Evolutionary conservation across 345 rosid genomes (phyloP).

Genomic region (Eucalyptus polyanthemos): DNA sequence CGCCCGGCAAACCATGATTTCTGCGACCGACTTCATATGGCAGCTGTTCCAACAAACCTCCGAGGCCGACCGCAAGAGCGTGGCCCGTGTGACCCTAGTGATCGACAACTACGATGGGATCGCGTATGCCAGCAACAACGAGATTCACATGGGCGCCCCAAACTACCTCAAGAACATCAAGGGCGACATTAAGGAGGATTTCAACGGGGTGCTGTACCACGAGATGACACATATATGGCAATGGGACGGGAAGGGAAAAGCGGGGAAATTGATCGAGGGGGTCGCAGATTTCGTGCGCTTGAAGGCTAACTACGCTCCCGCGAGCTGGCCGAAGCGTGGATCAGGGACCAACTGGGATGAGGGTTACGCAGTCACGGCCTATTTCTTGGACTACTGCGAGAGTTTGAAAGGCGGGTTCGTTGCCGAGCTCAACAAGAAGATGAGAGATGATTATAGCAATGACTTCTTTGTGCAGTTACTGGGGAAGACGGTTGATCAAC

Average conservation of each 20-base stretch:
- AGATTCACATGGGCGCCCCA: slow-evolving; percentile 14
- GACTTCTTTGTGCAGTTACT: slow-evolving; percentile 37
- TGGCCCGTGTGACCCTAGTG: not conserved
- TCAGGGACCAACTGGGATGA: slow-evolving; percentile 57
- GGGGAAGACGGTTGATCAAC: slow-evolving; percentile 48
- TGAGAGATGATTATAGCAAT: slow-evolving; percentile 36
- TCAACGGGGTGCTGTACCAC: not conserved
- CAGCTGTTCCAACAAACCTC: not conserved
- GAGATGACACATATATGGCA: not conserved
- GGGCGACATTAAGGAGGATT: not conserved
- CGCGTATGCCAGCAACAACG: not conserved
- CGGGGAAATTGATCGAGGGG: not conserved
- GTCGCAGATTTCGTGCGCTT: not conserved
- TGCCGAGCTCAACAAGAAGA: slow-evolving; percentile 55
- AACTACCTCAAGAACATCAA: not conserved
- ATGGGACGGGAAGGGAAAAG: not conserved
- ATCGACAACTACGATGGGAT: not conserved
- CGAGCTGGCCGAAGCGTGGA: slow-evolving; percentile 52
- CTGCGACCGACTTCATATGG: not conserved
- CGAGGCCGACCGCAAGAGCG: not conserved
- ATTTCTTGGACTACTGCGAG: slow-evolving; percentile 58
- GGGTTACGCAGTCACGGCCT: slow-evolving; percentile 60
- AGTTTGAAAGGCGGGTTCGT: slow-evolving; percentile 43
- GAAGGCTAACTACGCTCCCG: slow-evolving; percentile 4
- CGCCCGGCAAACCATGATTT: not conserved